Conservation (phyloP, 2,329 filamentous ascomycete genomes). For the Arthrobotrys entomopaga region DNA sequence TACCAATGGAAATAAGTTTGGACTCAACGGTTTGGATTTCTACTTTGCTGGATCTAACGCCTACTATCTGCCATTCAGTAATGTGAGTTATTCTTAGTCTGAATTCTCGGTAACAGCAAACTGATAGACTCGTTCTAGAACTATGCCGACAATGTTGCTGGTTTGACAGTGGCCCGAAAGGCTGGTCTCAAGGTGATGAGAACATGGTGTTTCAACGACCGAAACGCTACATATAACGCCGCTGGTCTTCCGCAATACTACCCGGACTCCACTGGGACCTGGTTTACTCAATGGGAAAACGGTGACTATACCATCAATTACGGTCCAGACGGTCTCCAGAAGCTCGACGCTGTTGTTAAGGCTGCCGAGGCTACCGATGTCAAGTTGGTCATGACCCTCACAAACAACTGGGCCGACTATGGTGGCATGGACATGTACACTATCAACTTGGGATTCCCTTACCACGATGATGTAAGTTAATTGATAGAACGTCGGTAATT, state of each 20-base stretch:
- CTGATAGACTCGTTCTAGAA: slow-evolving; percentile 60
- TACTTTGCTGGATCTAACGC: slow-evolving; percentile 70
- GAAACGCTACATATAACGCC: slow-evolving; percentile 65
- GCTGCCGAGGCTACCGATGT: slow-evolving; percentile 66
- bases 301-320: slow-evolving; percentile 65
- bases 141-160: slow-evolving; percentile 65
- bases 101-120: not conserved
- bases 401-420: slow-evolving; percentile 70
- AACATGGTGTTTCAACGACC: slow-evolving; percentile 71
- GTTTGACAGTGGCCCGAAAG: slow-evolving; percentile 64
- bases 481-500: slow-evolving; percentile 42
- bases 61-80: slow-evolving; percentile 69
- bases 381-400: slow-evolving; percentile 68
- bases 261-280: slow-evolving; percentile 65
- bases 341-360: slow-evolving; percentile 67
- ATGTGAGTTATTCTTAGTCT: slow-evolving; percentile 61
- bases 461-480: slow-evolving; percentile 65
- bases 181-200: slow-evolving; percentile 68
- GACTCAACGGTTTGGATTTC: slow-evolving; percentile 68
- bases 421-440: slow-evolving; percentile 72
- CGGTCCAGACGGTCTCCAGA: slow-evolving; percentile 60
- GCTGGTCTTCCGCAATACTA: slow-evolving; percentile 67
- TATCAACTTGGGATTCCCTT: slow-evolving; percentile 67
- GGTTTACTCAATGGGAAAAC: slow-evolving; percentile 66
- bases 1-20: slow-evolving; percentile 66